Base-by-base conservation (phyloP, 2,329 filamentous ascomycete genomes). In the Fusarium sp. region DNA sequence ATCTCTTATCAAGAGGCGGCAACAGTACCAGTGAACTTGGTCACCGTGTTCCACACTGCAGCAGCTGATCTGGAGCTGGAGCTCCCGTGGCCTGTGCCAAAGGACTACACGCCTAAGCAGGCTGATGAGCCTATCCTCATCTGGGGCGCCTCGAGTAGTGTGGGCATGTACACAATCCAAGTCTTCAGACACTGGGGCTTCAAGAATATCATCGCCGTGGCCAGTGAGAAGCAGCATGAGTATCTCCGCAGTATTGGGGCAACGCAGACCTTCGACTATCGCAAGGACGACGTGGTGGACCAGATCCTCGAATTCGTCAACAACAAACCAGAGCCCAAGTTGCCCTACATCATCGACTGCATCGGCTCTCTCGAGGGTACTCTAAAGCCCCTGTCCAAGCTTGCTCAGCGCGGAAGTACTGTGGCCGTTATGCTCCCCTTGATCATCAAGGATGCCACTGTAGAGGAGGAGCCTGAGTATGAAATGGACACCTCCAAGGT, bases 361-460 rank as follows among this genome's bases (percentile, higher is more conserved):
- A 87, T 88, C 56, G 84, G 84, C 3, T 84, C 82, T 4, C 74
- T 82, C 35, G 71, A 78, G 3, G 83, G 83, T 1, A 83, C 82
- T 7, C 66, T 88, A 7, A 69, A 71, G 32, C 85, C 83, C 4
- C 76, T 90, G 33, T 79, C 81, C 7, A 80, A 80, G 65, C 77
- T 90, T 23, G 86, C 84, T 0, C 76, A 80, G 59, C 73, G 53
- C 2, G 85, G 85, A 0, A 76, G 80, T 6, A 85, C 76, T 23
- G 85, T 90, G 0, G 88, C 87, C 0, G 76, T 89, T 17, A 82
- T 90, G 76, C 75, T 91, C 7, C 88, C 88, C 0, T 82, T 90
- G 17, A 86, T 90, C 57, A 67, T 88, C 44, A 81, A 76, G 43
- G 84, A 88, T 62, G 82, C 87, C 0, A 82, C 78, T 0, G 78